Percentiles rank a stretch among this genome's conserved stretches.
phyloP scores from a whole-genome alignment of 163 green algal species.

The Scenedesmus sp. region DNA sequence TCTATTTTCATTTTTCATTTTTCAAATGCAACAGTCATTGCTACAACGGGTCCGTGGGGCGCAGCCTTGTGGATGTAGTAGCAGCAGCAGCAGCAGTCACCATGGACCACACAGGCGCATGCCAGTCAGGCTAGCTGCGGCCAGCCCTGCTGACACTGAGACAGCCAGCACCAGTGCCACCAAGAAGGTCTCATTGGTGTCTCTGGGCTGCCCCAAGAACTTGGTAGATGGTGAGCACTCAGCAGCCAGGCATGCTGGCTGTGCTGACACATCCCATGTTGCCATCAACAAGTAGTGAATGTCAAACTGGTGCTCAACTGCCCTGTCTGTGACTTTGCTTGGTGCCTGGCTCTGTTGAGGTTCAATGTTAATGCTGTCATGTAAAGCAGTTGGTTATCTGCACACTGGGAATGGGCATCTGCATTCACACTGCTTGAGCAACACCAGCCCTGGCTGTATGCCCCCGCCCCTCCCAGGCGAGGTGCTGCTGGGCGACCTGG shows the following conservation, averaged over 20 bases:
- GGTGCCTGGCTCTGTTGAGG: neutral
- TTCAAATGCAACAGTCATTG: neutral
- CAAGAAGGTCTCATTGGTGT: constrained; percentile 80
- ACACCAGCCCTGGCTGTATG: neutral
- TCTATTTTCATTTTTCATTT: too few relatives aligned
- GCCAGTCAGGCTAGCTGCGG: neutral
- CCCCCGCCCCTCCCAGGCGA: constrained; percentile 68
- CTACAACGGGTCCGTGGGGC: neutral
- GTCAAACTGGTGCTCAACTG: neutral
- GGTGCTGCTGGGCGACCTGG: constrained; percentile 92
- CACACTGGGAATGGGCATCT: neutral
- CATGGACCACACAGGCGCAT: neutral
- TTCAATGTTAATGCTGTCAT: neutral
- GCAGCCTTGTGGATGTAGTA: neutral
- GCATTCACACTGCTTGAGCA: neutral
- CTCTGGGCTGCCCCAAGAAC: constrained; percentile 94
- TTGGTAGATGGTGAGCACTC: constrained; percentile 81
- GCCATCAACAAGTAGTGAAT: too few relatives aligned
- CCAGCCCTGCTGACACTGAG: neutral
- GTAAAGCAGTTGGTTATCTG: too few relatives aligned
- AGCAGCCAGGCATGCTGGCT: neutral
- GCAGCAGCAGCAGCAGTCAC: neutral
- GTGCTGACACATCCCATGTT: neutral
- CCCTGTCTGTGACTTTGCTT: neutral
- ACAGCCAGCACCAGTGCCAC: neutral